Percentiles rank a stretch among this genome's conserved stretches.
Evolutionary conservation across 208 protist genomes (phyloP).

Genomic region (Trypanosoma platydactyli): DNA sequence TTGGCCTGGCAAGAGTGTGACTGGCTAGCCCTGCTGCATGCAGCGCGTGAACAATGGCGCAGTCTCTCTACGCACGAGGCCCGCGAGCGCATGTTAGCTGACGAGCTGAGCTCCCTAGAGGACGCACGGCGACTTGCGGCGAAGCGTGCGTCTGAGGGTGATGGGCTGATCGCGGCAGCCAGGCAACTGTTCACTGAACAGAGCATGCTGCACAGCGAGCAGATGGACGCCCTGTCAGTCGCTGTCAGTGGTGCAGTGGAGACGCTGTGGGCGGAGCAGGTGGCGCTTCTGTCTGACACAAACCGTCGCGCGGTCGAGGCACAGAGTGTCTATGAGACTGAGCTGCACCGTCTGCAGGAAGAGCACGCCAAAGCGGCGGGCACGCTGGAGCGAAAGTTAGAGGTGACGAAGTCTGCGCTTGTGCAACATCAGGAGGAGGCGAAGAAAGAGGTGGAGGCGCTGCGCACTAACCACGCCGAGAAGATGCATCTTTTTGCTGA

Average conservation of each 20-base stretch:
- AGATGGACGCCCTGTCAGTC: not conserved
- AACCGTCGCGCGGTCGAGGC: not conserved
- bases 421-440: slow-evolving; percentile 13
- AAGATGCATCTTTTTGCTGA: not conserved
- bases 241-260: slow-evolving; percentile 8
- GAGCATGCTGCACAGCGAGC: not conserved
- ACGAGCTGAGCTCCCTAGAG: no score
- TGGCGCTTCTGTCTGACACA: not conserved
- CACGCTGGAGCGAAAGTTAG: slow-evolving; percentile 13
- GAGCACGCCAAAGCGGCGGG: not conserved
- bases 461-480: slow-evolving; percentile 6
- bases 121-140: no score
- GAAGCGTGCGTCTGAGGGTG: no score
- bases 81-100: no score
- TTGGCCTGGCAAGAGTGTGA: slow-evolving; percentile 14
- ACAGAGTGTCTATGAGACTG: not conserved
- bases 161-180: not conserved
- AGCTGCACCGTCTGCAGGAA: slow-evolving; percentile 10
- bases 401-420: not conserved
- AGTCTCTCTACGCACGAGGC: no score
- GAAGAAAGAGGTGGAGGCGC: slow-evolving; percentile 6
- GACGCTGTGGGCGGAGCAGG: not conserved
- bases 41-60: no score
- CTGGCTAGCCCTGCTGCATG: no score
- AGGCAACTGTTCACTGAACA: not conserved